phyloP scores from a whole-genome alignment of 495 filamentous ascomycete genomes.

The Ramalina peruviana region DNA sequence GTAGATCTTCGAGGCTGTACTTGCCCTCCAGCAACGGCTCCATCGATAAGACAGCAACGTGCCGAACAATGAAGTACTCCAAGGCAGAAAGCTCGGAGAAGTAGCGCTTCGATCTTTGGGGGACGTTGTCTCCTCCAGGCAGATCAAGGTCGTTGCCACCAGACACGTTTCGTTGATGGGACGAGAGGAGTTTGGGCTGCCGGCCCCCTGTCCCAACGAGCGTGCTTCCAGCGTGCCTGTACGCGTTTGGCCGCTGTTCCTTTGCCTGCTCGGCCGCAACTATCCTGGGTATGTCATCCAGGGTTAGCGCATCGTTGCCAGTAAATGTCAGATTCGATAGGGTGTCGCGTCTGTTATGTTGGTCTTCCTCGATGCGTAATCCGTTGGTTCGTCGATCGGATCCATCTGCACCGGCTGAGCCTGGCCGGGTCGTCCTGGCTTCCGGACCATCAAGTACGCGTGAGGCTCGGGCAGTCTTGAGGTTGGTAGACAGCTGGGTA shows the following conservation, averaged over 20 bases:
- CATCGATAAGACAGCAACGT: conserved; percentile 91
- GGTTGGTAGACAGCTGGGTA: conserved; percentile 79
- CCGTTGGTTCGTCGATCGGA: conserved; percentile 41
- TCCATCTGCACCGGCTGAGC: conserved; percentile 59
- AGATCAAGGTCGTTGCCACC: conserved; percentile 42
- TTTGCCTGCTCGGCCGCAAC: conserved; percentile 90
- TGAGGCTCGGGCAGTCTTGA: conserved; percentile 78
- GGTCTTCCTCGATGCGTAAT: conserved; percentile 79
- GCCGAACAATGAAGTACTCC: conserved; percentile 93
- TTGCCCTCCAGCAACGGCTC: conserved; percentile 80
- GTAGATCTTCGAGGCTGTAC: conserved; percentile 88
- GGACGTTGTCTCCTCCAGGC: conserved; percentile 29
- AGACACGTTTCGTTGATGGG: conserved; percentile 68
- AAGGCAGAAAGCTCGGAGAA: conserved; percentile 93
- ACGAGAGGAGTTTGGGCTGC: conserved; percentile 54
- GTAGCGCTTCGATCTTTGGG: conserved; percentile 56
- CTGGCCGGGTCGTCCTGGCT: conserved; percentile 59
- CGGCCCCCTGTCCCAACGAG: conserved; percentile 47
- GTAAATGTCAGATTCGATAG: conserved; percentile 68
- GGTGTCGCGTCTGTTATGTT: conserved; percentile 57
- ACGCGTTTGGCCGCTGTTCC: conserved; percentile 79
- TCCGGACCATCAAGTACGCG: conserved; percentile 88
- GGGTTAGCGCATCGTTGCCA: conserved; percentile 77
- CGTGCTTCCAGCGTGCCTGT: conserved; percentile 59
- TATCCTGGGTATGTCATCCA: conserved; percentile 96